Evolutionary conservation across 495 filamentous ascomycete species (phyloP).

Genomic region (Rhizodiscina lignyota): DNA sequence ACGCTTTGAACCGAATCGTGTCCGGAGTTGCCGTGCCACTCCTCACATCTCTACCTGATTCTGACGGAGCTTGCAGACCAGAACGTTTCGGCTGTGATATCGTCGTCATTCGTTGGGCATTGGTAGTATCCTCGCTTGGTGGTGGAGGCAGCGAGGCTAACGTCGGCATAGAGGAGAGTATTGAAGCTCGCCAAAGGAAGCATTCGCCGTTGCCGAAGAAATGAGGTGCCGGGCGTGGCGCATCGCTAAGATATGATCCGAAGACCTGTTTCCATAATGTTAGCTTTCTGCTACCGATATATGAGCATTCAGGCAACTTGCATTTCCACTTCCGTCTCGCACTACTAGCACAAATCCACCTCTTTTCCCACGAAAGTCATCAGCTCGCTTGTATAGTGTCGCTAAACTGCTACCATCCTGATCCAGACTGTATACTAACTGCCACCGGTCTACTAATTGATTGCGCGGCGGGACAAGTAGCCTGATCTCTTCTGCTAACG

Average conservation of each 20-base stretch:
- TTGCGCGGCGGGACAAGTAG: constrained; percentile 72
- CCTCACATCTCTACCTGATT: constrained; percentile 17
- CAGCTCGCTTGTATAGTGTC: constrained; percentile 71
- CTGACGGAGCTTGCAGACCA: constrained; percentile 13
- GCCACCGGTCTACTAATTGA: constrained; percentile 77
- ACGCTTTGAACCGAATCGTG: constrained; percentile 83
- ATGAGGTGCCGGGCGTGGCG: constrained; percentile 58
- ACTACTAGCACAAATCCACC: constrained; percentile 81
- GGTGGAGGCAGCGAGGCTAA: constrained; percentile 48
- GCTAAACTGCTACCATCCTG: constrained; percentile 75
- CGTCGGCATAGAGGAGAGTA: constrained; percentile 33
- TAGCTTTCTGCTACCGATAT: not conserved
- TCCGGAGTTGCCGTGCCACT: constrained; percentile 31
- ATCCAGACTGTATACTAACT: constrained; percentile 76
- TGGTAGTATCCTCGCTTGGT: constrained; percentile 55
- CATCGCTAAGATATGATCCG: constrained; percentile 85
- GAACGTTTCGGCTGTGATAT: constrained; percentile 24
- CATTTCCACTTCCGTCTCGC: constrained; percentile 53
- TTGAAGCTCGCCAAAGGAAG: constrained; percentile 83
- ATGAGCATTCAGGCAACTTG: constrained; percentile 26
- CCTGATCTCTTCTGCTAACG: constrained; percentile 85
- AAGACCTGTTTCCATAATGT: constrained; percentile 42
- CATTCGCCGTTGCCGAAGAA: constrained; percentile 96
- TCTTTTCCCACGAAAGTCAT: constrained; percentile 43
- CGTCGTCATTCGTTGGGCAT: constrained; percentile 58